A percentile compares a stretch with the other conserved stretches of the same genome.
Evolutionary conservation across 148 eudicot species (phyloP).

Genomic region (Rhododendron ovatum): DNA sequence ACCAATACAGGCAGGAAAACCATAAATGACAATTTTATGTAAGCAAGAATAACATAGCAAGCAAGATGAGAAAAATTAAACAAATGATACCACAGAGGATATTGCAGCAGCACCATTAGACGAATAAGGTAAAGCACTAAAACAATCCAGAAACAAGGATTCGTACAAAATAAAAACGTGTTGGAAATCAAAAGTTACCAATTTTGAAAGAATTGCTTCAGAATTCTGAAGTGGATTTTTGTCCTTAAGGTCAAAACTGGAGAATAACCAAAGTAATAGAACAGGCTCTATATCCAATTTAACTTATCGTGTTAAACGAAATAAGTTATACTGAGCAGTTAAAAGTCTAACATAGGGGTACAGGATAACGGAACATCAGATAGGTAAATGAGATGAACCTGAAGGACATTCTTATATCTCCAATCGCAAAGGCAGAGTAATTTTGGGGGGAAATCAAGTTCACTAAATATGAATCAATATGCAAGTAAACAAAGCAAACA

Average conservation of each 20-base stretch:
- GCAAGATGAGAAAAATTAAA: background rate
- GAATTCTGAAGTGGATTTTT: background rate
- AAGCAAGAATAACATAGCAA: background rate
- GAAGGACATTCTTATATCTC: background rate
- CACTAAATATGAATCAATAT: background rate
- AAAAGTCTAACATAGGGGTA: background rate
- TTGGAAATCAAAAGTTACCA: background rate
- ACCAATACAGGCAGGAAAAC: slow-evolving; percentile 5
- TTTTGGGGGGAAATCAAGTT: background rate
- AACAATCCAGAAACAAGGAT: background rate
- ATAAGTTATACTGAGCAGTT: background rate
- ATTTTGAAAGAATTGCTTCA: background rate
- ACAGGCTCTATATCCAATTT: background rate
- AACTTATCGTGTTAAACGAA: background rate
- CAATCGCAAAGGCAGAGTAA: background rate
- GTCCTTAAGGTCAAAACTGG: background rate
- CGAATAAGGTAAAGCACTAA: background rate
- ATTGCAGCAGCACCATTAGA: background rate
- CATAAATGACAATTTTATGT: background rate
- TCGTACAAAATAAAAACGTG: background rate
- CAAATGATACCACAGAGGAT: background rate
- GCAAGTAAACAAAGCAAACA: background rate
- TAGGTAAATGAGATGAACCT: background rate
- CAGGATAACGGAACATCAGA: background rate
- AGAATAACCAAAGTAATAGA: background rate